Conservation (phyloP, 164 flowering plant genomes). For the Aristolochia contorta region DNA sequence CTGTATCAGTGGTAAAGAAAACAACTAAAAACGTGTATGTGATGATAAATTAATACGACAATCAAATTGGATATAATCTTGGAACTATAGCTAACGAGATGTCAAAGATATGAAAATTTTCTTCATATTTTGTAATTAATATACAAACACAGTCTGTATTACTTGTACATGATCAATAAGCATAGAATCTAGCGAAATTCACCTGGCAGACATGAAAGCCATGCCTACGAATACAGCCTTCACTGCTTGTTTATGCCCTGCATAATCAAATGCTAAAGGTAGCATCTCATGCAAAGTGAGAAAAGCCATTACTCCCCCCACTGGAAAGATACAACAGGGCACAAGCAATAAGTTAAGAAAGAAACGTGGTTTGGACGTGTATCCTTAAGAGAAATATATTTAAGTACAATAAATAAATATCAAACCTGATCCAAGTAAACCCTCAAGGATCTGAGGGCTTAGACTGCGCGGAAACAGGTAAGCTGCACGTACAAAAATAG, state of each 20-base stretch:
- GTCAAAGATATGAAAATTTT: no score
- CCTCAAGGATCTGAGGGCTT: constrained; percentile 87
- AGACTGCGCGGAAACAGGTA: constrained; percentile 87
- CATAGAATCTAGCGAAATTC: constrained; percentile 4
- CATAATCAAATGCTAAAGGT: constrained; percentile 94
- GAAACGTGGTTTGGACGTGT: background rate
- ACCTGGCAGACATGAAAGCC: constrained; percentile 99
- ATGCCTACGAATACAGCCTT: constrained; percentile 93
- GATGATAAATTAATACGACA: no score
- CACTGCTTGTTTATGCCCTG: constrained; percentile 90
- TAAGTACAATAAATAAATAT: background rate
- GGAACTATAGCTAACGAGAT: no score
- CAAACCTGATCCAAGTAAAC: constrained; percentile 83
- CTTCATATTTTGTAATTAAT: no score
- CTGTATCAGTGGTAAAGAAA: background rate
- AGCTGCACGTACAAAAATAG: constrained; percentile 29
- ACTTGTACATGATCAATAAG: no score
- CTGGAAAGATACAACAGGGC: constrained; percentile 25
- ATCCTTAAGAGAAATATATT: background rate
- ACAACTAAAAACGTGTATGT: background rate
- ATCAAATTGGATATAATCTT: no score
- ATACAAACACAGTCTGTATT: no score
- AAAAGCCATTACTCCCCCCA: constrained; percentile 99
- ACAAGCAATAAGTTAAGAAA: background rate
- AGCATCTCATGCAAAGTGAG: constrained; percentile 96